Conservation (phyloP, 1,284 basidiomycete genomes). For the Microstroma glucosiphilum region DNA sequence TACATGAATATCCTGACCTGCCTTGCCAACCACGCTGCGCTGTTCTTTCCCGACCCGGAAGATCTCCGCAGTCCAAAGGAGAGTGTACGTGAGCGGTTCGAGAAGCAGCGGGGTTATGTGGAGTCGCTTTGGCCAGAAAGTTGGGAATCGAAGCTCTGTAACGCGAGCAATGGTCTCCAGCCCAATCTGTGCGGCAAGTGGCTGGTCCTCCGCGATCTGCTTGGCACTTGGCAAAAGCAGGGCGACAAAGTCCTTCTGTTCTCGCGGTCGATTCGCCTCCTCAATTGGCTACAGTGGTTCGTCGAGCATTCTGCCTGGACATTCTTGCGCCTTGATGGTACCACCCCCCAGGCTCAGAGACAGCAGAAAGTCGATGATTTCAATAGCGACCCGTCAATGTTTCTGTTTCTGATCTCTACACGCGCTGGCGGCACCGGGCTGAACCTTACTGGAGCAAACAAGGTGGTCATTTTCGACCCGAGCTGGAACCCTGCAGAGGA, state of each 20-base stretch:
- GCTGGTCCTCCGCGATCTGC: constrained; percentile 65
- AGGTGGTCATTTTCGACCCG: constrained; percentile 82
- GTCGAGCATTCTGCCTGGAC: constrained; percentile 61
- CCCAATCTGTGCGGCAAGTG: constrained; percentile 72
- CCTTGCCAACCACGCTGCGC: constrained; percentile 72
- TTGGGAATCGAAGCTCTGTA: constrained; percentile 27
- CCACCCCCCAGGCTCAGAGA: constrained; percentile 50
- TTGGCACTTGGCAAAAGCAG: constrained; percentile 55
- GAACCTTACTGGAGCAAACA: constrained; percentile 81
- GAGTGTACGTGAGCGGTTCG: constrained; percentile 29
- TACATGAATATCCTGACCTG: constrained; percentile 73
- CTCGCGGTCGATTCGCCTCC: constrained; percentile 73
- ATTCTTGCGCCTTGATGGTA: constrained; percentile 69
- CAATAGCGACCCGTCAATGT: constrained; percentile 66
- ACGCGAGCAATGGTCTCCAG: constrained; percentile 39
- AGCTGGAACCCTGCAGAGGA: constrained; percentile 74
- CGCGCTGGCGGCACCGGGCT: constrained; percentile 71
- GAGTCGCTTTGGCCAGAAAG: constrained; percentile 45
- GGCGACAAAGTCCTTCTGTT: constrained; percentile 59
- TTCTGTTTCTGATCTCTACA: constrained; percentile 75
- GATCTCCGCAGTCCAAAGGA: constrained; percentile 18
- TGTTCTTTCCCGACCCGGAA: constrained; percentile 66
- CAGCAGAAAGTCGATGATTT: constrained; percentile 68
- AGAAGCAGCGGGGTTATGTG: constrained; percentile 36
- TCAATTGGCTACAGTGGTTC: constrained; percentile 71